Percentiles rank a stretch among this genome's conserved stretches.
These are phyloP conservation scores for Ceratocystis variospora DNA, from an alignment of 2,329 filamentous ascomycete species.

Conservation along the genomic window DNA sequence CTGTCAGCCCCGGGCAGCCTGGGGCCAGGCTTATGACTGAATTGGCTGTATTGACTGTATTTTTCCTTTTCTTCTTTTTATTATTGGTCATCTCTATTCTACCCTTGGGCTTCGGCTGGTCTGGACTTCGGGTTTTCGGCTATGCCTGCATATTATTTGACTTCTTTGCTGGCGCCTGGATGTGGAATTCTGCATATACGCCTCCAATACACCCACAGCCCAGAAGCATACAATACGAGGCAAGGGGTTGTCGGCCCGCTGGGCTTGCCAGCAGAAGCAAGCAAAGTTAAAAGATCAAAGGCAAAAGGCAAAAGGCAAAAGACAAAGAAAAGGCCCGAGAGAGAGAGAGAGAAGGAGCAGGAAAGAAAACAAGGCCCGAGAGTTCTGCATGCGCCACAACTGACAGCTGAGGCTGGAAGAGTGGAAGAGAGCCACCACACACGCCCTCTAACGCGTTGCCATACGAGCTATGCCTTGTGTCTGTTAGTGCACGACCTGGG, in stretches of 20 bases:
- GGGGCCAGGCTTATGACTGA: background rate
- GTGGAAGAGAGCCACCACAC: background rate
- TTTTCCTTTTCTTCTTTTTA: too few relatives aligned
- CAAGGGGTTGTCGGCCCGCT: background rate
- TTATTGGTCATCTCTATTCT: too few relatives aligned
- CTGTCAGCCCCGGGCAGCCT: background rate
- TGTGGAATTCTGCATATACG: background rate
- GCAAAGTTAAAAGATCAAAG: background rate
- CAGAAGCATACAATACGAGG: too few relatives aligned
- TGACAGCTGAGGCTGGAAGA: constrained; percentile 3
- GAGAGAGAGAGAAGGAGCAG: background rate
- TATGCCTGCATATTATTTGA: background rate
- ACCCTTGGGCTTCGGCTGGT: background rate
- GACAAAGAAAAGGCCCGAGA: constrained; percentile 2
- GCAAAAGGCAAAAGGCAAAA: background rate
- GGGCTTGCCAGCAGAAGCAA: background rate
- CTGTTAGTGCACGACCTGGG: background rate
- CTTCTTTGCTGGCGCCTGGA: background rate
- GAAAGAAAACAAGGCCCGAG: background rate
- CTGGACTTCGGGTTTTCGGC: background rate
- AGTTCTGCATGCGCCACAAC: constrained; percentile 5
- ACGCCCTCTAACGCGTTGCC: background rate
- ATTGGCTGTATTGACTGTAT: too few relatives aligned
- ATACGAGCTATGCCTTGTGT: background rate
- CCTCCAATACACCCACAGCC: background rate